Conservation (phyloP, 257 asterid species). For the Lithospermum erythrorhizon region DNA sequence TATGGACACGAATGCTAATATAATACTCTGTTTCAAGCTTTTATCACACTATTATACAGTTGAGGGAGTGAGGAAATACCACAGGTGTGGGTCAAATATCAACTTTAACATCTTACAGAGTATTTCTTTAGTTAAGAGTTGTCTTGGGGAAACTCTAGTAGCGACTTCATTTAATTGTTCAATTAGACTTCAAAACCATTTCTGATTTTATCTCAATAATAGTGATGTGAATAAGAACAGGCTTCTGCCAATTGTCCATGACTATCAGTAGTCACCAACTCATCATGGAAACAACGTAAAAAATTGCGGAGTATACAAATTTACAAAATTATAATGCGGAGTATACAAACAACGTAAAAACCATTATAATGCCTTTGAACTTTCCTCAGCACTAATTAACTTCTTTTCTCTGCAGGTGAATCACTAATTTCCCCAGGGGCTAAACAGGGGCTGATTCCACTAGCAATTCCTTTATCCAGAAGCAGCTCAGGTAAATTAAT, state of each 20-base stretch:
- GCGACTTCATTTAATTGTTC: not conserved
- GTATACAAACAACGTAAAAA: not conserved
- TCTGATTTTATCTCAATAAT: too few species aligned
- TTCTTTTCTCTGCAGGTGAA: slow-evolving; percentile 41
- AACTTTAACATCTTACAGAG: not conserved
- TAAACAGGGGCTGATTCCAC: slow-evolving; percentile 84
- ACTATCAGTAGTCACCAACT: not conserved
- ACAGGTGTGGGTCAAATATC: not conserved
- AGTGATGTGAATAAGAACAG: not conserved
- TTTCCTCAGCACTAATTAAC: slow-evolving; percentile 5
- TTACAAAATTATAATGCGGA: not conserved
- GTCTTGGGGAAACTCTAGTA: not conserved
- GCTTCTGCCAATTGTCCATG: not conserved
- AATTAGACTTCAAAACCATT: not conserved
- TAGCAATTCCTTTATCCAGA: slow-evolving; percentile 71
- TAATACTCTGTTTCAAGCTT: not conserved
- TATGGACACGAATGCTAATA: not conserved
- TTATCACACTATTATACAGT: not conserved
- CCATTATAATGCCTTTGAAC: not conserved
- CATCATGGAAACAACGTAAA: not conserved
- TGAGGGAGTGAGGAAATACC: not conserved
- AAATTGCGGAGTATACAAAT: too few species aligned
- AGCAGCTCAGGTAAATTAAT: slow-evolving; percentile 43
- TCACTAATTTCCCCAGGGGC: slow-evolving; percentile 78
- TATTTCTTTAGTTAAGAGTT: too few species aligned